phyloP scores from a whole-genome alignment of 1,139 yeast genomes.

The Yamadazyma mexicana region DNA sequence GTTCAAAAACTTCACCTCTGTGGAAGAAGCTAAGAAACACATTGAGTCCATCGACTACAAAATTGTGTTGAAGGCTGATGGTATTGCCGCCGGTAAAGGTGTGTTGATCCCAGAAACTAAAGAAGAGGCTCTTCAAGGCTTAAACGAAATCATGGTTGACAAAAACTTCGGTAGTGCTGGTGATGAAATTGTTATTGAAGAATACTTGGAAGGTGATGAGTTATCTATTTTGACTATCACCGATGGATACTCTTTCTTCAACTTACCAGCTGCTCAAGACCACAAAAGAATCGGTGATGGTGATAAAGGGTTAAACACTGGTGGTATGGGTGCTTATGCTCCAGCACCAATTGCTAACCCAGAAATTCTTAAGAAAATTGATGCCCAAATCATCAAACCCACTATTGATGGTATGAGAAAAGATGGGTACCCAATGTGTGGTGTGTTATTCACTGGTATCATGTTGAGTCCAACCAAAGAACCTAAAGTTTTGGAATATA shows the following conservation, averaged over 20 bases:
- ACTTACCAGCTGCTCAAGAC: slow-evolving; percentile 97
- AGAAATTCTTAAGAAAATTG: slow-evolving; percentile 64
- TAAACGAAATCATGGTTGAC: slow-evolving; percentile 86
- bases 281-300: slow-evolving; percentile 95
- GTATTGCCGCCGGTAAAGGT: slow-evolving; percentile 98
- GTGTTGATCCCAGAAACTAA: slow-evolving; percentile 86
- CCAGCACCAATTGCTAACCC: slow-evolving; percentile 94
- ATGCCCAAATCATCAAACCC: slow-evolving; percentile 76
- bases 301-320: slow-evolving; percentile 93
- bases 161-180: slow-evolving; percentile 93
- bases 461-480: slow-evolving; percentile 78
- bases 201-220: slow-evolving; percentile 95
- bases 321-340: slow-evolving; percentile 99
- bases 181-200: slow-evolving; percentile 95
- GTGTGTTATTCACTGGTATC: slow-evolving; percentile 94
- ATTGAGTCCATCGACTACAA: slow-evolving; percentile 66
- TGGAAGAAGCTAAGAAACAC: slow-evolving; percentile 71
- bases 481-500: slow-evolving; percentile 95
- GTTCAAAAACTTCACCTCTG: slow-evolving; percentile 77
- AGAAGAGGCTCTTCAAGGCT: slow-evolving; percentile 82
- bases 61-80: slow-evolving; percentile 95
- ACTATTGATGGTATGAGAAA: slow-evolving; percentile 95
- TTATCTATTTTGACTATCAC: slow-evolving; percentile 87
- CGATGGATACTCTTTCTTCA: slow-evolving; percentile 90
- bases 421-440: slow-evolving; percentile 95